Evolutionary conservation across 805 yeast genomes (phyloP), one percentile per base, ranked within the genome.

Genomic region (Jamesozyma hellenica): DNA sequence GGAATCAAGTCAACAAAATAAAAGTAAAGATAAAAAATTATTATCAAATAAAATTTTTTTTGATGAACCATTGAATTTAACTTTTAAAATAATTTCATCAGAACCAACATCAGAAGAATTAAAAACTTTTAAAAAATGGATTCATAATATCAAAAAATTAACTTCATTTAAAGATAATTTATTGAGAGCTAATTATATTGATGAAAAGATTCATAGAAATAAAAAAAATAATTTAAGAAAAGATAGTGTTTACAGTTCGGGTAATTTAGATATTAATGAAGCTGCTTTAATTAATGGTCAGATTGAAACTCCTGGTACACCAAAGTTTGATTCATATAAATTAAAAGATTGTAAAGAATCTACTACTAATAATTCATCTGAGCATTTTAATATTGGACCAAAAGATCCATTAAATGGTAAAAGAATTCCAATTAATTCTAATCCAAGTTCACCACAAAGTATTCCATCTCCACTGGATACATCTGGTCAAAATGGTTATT

Each of bases 61-160:
- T 12, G 13, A 18, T 13, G 39, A 40, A 32, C 30, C 32, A 25
- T n/a, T 32, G 19, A 9, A 18, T 9, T 25, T 32, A 6, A n/a
- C 38, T 3, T 11, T 25, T 9, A 9, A 15, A 7, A 14, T 28
- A 4, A 12, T 32, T 61, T 5, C 60, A 58, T 8, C 40, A 59
- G 15, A 23, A 12, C 39, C 56, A 65, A 68, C 61, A 61, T 77
- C 53, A 52, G 67, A 42, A 12, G 64, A 61, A 27, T 55, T 49
- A 11, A 63, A 58, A 19, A 72, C 71, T 30, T 69, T 69, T 38
- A 51, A 50, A 17, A 66, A 65, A 46, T 79, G 84, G 84, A 58
- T 63, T 21, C 66, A 64, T 19, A 79, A 77, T 51, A 55, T 79
- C 30, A 58, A 62, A 21, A 75, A 76, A 42, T 60, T 78, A 46